Base-by-base conservation (phyloP, 306 rosid species). In the Malus sieversii region DNA sequence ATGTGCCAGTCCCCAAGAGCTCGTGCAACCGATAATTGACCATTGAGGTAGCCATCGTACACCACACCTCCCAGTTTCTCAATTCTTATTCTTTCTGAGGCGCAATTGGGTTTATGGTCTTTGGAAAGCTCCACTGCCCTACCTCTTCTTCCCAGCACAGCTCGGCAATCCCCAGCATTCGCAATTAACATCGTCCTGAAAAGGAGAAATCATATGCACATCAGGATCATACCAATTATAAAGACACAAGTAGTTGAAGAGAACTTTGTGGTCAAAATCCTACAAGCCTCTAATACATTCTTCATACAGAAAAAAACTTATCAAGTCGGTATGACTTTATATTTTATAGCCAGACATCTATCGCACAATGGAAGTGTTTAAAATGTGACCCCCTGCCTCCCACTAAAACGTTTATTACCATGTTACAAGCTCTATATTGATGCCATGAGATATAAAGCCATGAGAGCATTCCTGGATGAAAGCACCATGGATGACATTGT, bases 111-210 rank as follows among this genome's bases (percentile, higher is more conserved):
- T 60, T 77, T 77, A 46, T 77, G 80, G 70, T 77, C 80, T 71
- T 68, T 70, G 48, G 80, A 77, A 12, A 77, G 80, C 57, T 77
- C 80, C 35, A 77, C 59, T 4, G 75, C 80, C 52, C 80, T 59
- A 19, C 80, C 80, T 77, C 80, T 70, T 77, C 69, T 77, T 61
- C 80, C 80, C 75, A 77, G 40, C 58, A 77, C 80, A 60, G 80
- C 80, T 29, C 80, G 80, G 62, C 80, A 77, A 33, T 77, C 80
- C 38, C 80, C 80, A 20, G 70, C 80, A 70, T 77, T 77, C 1
- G 80, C 80, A 70, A 77, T 63, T 23, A 77, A 27, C 75, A 77
- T 68, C 4, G 70, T 60, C 75, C 75, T 77, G 55, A 63, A 15
- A 70, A 23, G 55, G 35, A 67, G 63, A 59, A 46, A 77, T n/a